Percentiles rank a stretch among this genome's conserved stretches.
phyloP scores from a whole-genome alignment of 106 monocot genomes.

The Dendrobium officinale region DNA sequence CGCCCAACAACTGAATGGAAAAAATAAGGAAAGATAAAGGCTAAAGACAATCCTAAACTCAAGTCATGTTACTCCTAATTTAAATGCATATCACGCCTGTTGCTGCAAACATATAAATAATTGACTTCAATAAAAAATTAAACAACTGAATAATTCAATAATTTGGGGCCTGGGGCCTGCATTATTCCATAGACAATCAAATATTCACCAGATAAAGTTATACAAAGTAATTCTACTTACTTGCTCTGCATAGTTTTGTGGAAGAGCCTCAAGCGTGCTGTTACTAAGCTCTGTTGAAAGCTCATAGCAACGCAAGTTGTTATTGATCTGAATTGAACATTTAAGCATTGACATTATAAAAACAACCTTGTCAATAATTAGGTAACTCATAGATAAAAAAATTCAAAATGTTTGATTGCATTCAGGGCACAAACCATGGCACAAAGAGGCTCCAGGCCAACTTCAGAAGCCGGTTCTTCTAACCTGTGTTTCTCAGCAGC shows the following conservation, averaged over 20 bases:
- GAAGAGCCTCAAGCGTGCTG: conserved; percentile 88
- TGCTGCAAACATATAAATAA: too few relatives aligned
- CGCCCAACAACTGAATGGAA: background rate
- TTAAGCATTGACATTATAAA: background rate
- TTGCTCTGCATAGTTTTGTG: conserved; percentile 95
- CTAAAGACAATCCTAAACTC: background rate
- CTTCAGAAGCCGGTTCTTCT: conserved; percentile 89
- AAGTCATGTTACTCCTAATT: background rate
- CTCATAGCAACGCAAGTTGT: conserved; percentile 95
- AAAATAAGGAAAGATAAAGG: background rate
- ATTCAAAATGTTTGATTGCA: conserved; percentile 5
- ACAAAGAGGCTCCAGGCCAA: conserved; percentile 92
- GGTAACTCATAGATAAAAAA: background rate
- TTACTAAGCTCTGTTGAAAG: conserved; percentile 89
- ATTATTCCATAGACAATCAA: background rate
- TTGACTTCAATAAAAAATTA: background rate
- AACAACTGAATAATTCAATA: background rate
- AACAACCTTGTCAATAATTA: background rate
- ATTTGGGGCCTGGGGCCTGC: background rate
- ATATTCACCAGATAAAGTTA: background rate
- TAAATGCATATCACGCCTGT: background rate
- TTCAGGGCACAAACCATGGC: conserved; percentile 64
- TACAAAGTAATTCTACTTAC: conserved; percentile 18
- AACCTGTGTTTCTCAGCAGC: conserved; percentile 86
- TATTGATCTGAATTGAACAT: conserved; percentile 66